These are phyloP conservation scores for bread wheat (Triticum aestivum) DNA, from an alignment of 176 grass and related monocot species.

Conservation along the genomic window DNA sequence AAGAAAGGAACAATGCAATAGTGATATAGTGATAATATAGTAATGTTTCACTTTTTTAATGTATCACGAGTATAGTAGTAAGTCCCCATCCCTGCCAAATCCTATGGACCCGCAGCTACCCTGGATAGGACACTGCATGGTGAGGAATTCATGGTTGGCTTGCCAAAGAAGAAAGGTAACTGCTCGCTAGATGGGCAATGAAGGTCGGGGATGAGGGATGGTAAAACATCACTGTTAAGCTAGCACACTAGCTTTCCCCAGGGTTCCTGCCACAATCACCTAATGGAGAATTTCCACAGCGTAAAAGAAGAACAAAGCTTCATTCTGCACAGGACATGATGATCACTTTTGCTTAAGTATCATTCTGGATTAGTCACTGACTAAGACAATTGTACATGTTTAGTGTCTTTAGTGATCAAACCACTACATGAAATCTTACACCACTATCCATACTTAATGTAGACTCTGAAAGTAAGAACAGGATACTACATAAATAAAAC, in stretches of 20 bases:
- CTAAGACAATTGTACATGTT: neutral
- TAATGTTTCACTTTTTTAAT: neutral
- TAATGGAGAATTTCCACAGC: neutral
- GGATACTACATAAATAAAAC: neutral
- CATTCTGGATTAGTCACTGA: neutral
- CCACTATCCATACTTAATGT: neutral
- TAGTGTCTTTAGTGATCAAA: neutral
- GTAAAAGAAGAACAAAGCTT: neutral
- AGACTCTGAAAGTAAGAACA: neutral
- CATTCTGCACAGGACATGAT: neutral
- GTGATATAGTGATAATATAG: neutral
- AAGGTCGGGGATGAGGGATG: neutral
- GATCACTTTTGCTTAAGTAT: neutral
- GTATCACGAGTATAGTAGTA: neutral
- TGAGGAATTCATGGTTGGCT: neutral
- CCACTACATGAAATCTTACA: neutral
- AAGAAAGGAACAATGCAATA: neutral
- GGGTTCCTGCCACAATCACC: neutral
- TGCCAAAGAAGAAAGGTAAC: neutral
- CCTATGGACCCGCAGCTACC: neutral
- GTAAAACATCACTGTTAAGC: neutral
- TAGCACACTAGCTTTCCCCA: neutral
- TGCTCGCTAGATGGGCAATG: neutral
- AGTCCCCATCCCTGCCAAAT: neutral
- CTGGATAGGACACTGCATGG: neutral